Percentiles rank a stretch among this genome's conserved stretches.
Evolutionary conservation across 2,329 filamentous ascomycete genomes (phyloP).

Genomic region (Neofusicoccum laricinum): DNA sequence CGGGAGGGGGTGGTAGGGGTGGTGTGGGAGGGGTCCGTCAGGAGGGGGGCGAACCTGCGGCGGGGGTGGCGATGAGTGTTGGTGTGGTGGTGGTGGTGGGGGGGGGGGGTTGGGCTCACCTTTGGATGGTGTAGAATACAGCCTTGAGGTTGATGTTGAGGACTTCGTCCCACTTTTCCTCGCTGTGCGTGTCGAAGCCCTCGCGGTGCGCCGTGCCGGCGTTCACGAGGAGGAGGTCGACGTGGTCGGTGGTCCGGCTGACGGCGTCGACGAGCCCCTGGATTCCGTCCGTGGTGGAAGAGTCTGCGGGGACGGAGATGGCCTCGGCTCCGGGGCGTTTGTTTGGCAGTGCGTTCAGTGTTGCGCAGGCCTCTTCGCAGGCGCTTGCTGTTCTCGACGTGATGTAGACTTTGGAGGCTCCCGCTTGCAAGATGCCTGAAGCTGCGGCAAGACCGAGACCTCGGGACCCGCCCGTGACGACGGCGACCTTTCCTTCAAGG

Average conservation of each 20-base stretch:
- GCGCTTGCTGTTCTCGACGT: slow-evolving; percentile 38
- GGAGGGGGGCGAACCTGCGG: slow-evolving; percentile 32
- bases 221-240: slow-evolving; percentile 40
- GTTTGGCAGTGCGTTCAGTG: slow-evolving; percentile 35
- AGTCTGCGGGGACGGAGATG: slow-evolving; percentile 37
- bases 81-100: background rate
- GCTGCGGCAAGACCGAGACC: slow-evolving; percentile 39
- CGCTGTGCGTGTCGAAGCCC: too few species aligned
- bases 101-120: slow-evolving; percentile 24
- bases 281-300: slow-evolving; percentile 37
- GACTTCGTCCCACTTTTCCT: slow-evolving; percentile 32
- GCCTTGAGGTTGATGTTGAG: slow-evolving; percentile 40
- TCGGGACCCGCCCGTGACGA: slow-evolving; percentile 39
- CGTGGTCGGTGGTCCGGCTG: slow-evolving; percentile 26
- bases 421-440: slow-evolving; percentile 39
- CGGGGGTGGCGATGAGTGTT: background rate
- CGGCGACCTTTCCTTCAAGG: slow-evolving; percentile 36
- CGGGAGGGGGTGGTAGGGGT: slow-evolving; percentile 35
- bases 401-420: slow-evolving; percentile 39
- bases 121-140: slow-evolving; percentile 36
- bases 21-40: slow-evolving; percentile 26
- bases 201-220: slow-evolving; percentile 24
- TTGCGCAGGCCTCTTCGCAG: slow-evolving; percentile 36
- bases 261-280: slow-evolving; percentile 31
- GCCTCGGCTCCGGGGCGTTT: slow-evolving; percentile 34